A percentile compares a stretch with the other conserved stretches of the same genome.
These are phyloP conservation scores for Bathelium albidoporum DNA, from an alignment of 495 filamentous ascomycete species.

Conservation along the genomic window DNA sequence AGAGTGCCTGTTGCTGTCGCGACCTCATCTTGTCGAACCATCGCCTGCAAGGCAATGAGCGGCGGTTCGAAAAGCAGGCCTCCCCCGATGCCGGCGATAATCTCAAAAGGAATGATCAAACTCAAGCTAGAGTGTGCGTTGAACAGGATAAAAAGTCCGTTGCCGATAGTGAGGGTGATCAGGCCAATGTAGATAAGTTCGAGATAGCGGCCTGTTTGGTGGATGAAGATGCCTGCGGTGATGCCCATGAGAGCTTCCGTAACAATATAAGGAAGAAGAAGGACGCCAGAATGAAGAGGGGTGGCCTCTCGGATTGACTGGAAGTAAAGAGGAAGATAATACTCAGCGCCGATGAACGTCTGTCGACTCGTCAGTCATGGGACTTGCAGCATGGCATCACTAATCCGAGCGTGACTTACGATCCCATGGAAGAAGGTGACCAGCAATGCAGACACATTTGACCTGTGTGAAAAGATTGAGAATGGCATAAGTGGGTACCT, in stretches of 20 bases:
- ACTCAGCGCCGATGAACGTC: conserved; percentile 43
- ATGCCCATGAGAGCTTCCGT: conserved; percentile 42
- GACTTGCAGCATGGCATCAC: too few relatives aligned
- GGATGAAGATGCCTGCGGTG: conserved; percentile 43
- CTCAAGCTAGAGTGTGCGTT: conserved; percentile 31
- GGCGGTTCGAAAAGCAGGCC: conserved; percentile 29
- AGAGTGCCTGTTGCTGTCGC: conserved; percentile 29
- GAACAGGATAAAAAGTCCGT: conserved; percentile 44
- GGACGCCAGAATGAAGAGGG: conserved; percentile 42
- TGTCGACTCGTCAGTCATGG: neutral
- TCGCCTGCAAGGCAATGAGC: conserved; percentile 28
- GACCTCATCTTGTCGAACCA: conserved; percentile 24
- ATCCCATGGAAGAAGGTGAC: conserved; percentile 40
- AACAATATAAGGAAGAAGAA: conserved; percentile 44
- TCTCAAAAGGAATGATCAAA: conserved; percentile 32
- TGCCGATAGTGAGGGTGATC: conserved; percentile 38
- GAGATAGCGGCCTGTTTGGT: conserved; percentile 50
- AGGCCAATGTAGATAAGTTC: conserved; percentile 45
- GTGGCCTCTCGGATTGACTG: conserved; percentile 43
- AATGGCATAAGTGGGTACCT: conserved; percentile 32
- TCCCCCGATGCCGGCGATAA: conserved; percentile 26
- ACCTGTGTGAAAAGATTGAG: conserved; percentile 20
- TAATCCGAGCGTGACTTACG: conserved; percentile 34
- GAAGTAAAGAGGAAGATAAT: conserved; percentile 50
- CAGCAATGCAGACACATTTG: conserved; percentile 30